Percentiles rank a stretch among this genome's conserved stretches.
Evolutionary conservation across 371 early-diverging fungal species (phyloP).

Genomic region (Fennellomyces sp.): DNA sequence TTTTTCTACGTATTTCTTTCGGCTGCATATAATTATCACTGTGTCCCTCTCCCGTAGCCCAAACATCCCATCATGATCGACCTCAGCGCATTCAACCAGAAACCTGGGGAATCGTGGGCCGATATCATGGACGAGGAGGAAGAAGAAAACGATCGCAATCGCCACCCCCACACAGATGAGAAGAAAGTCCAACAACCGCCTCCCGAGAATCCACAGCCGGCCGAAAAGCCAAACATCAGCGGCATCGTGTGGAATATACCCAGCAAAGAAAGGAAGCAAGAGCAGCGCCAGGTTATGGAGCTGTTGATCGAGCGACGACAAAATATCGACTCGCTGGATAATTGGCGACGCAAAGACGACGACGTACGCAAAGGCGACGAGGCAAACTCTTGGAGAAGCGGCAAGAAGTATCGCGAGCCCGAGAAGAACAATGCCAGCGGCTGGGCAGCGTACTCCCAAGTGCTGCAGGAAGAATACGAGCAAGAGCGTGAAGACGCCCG

Average conservation of each 20-base stretch:
- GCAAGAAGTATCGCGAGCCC: not conserved
- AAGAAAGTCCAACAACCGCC: not conserved
- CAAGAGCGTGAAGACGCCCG: not conserved
- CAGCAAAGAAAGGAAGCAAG: not conserved
- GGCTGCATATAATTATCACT: no score
- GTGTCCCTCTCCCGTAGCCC: no score
- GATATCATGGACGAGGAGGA: slow-evolving; percentile 10
- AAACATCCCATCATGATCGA: slow-evolving; percentile 4
- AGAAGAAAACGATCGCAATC: no score
- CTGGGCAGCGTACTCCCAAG: slow-evolving; percentile 1
- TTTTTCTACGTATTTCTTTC: no score
- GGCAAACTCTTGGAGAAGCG: not conserved
- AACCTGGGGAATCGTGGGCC: slow-evolving; percentile 7
- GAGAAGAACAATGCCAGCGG: not conserved
- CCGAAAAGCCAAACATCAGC: not conserved
- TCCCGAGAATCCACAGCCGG: not conserved
- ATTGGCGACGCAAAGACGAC: not conserved
- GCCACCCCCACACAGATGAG: not conserved
- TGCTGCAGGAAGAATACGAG: slow-evolving; percentile 2
- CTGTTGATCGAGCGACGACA: slow-evolving; percentile 1
- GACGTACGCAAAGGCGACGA: not conserved
- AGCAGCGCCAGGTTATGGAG: not conserved
- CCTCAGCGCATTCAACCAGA: slow-evolving; percentile 1
- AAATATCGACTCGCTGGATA: not conserved
- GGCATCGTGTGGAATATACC: slow-evolving; percentile 9